Evolutionary conservation across 2,329 filamentous ascomycete genomes (phyloP).

Genomic region (Microdochium nivale): DNA sequence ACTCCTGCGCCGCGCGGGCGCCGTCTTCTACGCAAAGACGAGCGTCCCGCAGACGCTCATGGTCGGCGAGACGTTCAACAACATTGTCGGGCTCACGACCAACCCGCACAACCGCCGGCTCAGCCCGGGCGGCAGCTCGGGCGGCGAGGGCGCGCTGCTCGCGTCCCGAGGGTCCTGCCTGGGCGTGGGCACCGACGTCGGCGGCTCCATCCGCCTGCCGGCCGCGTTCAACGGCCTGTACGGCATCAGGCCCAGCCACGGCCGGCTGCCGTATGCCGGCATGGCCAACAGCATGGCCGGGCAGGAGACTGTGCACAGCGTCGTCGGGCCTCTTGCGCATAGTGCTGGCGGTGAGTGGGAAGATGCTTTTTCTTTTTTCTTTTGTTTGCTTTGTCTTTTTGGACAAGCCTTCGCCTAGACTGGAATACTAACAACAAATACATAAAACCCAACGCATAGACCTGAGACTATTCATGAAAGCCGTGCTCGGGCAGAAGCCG

Average conservation of each 20-base stretch:
- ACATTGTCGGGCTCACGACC: slow-evolving; percentile 52
- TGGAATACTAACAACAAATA: too few relatives aligned
- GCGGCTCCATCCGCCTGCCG: slow-evolving; percentile 22
- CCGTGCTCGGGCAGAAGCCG: slow-evolving; percentile 21
- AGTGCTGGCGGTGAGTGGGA: slow-evolving; percentile 7
- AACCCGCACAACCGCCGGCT: slow-evolving; percentile 52
- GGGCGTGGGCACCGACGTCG: slow-evolving; percentile 33
- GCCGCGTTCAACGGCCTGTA: slow-evolving; percentile 21
- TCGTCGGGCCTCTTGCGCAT: slow-evolving; percentile 22
- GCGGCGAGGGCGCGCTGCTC: slow-evolving; percentile 58
- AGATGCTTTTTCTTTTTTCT: too few relatives aligned
- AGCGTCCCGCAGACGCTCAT: slow-evolving; percentile 57
- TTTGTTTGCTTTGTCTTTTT: too few relatives aligned
- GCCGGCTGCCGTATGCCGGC: slow-evolving; percentile 21
- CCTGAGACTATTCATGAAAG: slow-evolving; percentile 11
- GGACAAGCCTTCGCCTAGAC: too few relatives aligned
- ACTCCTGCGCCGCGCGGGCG: slow-evolving; percentile 37
- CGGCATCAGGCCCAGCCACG: slow-evolving; percentile 16
- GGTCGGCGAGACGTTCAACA: slow-evolving; percentile 60
- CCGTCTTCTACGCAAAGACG: slow-evolving; percentile 48
- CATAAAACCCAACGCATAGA: background rate
- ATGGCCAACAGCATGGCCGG: slow-evolving; percentile 25
- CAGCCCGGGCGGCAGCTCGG: slow-evolving; percentile 57
- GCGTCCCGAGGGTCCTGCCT: slow-evolving; percentile 47
- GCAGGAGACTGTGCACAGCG: slow-evolving; percentile 21